These are phyloP conservation scores for Cladosporium sp. DNA, from an alignment of 2,329 filamentous ascomycete genomes.

Conservation along the genomic window DNA sequence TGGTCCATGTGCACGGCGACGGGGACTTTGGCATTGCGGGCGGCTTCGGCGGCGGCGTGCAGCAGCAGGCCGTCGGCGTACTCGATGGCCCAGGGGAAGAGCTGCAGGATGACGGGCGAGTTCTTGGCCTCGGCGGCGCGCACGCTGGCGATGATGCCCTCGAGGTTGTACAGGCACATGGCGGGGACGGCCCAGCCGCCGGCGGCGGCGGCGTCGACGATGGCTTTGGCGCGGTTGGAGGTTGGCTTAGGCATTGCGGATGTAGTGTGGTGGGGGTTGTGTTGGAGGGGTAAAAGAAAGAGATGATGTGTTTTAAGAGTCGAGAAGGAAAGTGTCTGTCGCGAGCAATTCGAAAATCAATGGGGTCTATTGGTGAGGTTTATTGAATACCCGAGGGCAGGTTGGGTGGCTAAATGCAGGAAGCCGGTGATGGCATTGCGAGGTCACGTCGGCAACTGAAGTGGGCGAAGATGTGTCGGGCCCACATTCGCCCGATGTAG, in stretches of 20 bases:
- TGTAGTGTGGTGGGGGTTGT: neutral
- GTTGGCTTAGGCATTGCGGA: slow-evolving; percentile 4
- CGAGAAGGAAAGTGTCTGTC: too few species aligned
- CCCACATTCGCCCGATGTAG: too few species aligned
- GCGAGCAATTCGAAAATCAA: too few species aligned
- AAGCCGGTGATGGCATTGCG: too few species aligned
- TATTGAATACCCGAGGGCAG: too few species aligned
- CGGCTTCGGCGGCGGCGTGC: slow-evolving; percentile 21
- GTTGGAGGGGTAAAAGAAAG: too few species aligned
- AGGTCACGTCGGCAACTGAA: too few species aligned
- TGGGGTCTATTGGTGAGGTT: too few species aligned
- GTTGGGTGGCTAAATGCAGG: too few species aligned
- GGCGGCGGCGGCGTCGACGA: slow-evolving; percentile 11
- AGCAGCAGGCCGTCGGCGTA: slow-evolving; percentile 23
- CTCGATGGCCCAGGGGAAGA: slow-evolving; percentile 27
- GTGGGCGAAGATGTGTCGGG: too few species aligned
- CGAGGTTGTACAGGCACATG: slow-evolving; percentile 19
- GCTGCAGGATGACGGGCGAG: slow-evolving; percentile 24
- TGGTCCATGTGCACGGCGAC: slow-evolving; percentile 28
- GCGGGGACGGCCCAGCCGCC: slow-evolving; percentile 11
- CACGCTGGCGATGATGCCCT: slow-evolving; percentile 24
- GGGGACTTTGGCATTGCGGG: slow-evolving; percentile 21
- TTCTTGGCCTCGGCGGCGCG: slow-evolving; percentile 25
- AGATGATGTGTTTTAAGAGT: too few species aligned
- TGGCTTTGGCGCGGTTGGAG: slow-evolving; percentile 11